Percentiles rank a stretch among this genome's conserved stretches.
phyloP scores from a whole-genome alignment of 345 rosid species.

The Diplotaxis tenuifolia region DNA sequence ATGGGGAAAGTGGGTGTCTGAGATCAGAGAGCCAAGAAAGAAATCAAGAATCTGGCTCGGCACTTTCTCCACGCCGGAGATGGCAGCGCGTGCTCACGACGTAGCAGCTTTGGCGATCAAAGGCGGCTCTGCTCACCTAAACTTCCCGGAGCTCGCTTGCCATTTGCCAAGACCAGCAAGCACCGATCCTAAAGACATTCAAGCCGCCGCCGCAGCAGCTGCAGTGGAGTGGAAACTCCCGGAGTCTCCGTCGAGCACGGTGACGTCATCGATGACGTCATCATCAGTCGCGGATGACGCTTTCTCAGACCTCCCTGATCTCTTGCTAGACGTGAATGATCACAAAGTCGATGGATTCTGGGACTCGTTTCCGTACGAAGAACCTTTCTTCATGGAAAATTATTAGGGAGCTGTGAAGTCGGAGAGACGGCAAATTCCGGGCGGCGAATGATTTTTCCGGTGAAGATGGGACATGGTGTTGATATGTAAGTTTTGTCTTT shows the following conservation, averaged over 20 bases:
- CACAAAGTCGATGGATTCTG: constrained; percentile 47
- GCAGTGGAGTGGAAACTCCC: constrained; percentile 43
- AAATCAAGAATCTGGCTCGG: constrained; percentile 96
- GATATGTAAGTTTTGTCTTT: constrained; percentile 16
- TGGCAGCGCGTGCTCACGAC: constrained; percentile 98
- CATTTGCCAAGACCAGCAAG: constrained; percentile 66
- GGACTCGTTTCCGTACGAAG: constrained; percentile 42
- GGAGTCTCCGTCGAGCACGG: constrained; percentile 37
- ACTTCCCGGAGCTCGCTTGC: constrained; percentile 68
- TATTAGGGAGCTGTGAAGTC: neutral
- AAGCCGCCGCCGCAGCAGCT: constrained; percentile 79
- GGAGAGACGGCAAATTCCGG: constrained; percentile 2
- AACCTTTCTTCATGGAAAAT: constrained; percentile 29
- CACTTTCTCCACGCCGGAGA: constrained; percentile 80
- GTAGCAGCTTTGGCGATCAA: constrained; percentile 81
- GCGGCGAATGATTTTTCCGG: constrained; percentile 7
- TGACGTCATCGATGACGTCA: constrained; percentile 38
- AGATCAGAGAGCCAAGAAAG: constrained; percentile 85
- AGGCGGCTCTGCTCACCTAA: constrained; percentile 70
- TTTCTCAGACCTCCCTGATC: constrained; percentile 72
- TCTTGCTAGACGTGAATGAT: constrained; percentile 40
- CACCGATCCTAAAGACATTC: constrained; percentile 74
- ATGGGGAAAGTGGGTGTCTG: constrained; percentile 98
- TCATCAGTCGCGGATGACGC: constrained; percentile 52
- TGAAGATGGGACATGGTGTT: constrained; percentile 1